Evolutionary conservation across 2,329 filamentous ascomycete species (phyloP).

Genomic region (Pyricularia sp.): DNA sequence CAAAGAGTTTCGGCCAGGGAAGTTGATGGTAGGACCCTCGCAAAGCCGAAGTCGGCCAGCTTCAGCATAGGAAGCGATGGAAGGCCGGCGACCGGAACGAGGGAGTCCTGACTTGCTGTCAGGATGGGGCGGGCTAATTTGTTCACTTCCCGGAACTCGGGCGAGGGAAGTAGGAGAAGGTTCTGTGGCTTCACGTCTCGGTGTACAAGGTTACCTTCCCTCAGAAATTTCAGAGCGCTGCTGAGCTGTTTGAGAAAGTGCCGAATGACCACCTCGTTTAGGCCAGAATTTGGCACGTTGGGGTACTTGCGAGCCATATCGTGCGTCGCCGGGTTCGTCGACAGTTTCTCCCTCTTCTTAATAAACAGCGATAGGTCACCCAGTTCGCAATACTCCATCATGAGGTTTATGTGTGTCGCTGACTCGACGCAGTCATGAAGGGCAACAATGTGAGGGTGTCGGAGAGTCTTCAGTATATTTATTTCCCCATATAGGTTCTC

Average conservation of each 20-base stretch:
- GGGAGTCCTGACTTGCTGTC: conserved; percentile 62
- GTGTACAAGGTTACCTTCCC: conserved; percentile 78
- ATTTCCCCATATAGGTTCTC: conserved; percentile 95
- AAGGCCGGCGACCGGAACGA: conserved; percentile 70
- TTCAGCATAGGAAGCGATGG: conserved; percentile 88
- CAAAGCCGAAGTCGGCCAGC: conserved; percentile 97
- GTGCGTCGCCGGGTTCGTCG: conserved; percentile 65
- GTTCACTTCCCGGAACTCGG: conserved; percentile 50
- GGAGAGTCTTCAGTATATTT: conserved; percentile 81
- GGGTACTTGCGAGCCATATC: conserved; percentile 94
- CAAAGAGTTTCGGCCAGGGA: conserved; percentile 92
- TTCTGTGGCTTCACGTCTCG: conserved; percentile 98
- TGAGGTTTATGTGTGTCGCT: conserved; percentile 76
- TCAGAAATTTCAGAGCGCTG: conserved; percentile 81
- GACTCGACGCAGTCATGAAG: conserved; percentile 91
- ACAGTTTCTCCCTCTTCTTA: conserved; percentile 76
- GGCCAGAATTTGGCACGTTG: conserved; percentile 65
- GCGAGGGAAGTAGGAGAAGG: conserved; percentile 73
- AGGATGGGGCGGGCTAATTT: conserved; percentile 58
- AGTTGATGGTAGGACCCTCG: conserved; percentile 77
- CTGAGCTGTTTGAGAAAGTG: conserved; percentile 93
- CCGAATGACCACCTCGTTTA: conserved; percentile 90
- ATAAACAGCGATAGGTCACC: conserved; percentile 93
- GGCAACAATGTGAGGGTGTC: conserved; percentile 93
- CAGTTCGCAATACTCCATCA: conserved; percentile 98